Evolutionary conservation across 257 asterid species (phyloP).

Genomic region (Eustoma russellianum): DNA sequence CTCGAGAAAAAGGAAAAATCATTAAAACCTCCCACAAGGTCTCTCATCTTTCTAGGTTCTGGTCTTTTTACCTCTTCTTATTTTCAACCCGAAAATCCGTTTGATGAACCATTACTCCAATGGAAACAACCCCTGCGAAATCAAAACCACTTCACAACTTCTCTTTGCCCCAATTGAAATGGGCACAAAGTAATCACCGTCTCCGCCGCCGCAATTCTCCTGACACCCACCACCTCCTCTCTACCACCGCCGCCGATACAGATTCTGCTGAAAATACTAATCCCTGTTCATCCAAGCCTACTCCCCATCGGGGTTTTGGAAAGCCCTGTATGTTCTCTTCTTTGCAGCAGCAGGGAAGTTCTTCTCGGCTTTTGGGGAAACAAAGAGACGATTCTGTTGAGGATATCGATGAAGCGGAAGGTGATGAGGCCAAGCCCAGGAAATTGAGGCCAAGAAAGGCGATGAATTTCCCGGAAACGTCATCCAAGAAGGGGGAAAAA

Average conservation of each 20-base stretch:
- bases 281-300: neutral
- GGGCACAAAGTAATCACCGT: slow-evolving; percentile 61
- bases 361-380: neutral
- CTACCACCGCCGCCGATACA: slow-evolving; percentile 7
- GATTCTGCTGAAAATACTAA: slow-evolving; percentile 8
- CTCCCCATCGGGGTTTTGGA: neutral
- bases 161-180: slow-evolving; percentile 48
- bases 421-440: slow-evolving; percentile 44
- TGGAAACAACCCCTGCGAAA: slow-evolving; percentile 62
- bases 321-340: slow-evolving; percentile 4
- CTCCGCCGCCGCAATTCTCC: slow-evolving; percentile 51
- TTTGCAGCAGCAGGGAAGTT: neutral
- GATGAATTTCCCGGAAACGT: neutral
- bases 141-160: slow-evolving; percentile 76
- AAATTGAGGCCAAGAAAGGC: slow-evolving; percentile 53
- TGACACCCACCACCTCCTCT: slow-evolving; percentile 15
- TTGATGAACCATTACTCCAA: slow-evolving; percentile 6
- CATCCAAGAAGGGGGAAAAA: slow-evolving; percentile 14
- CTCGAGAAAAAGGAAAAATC: no score
- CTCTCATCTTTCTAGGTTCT: no score
- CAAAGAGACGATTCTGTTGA: slow-evolving; percentile 5
- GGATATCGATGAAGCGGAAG: slow-evolving; percentile 21
- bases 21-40: no score
- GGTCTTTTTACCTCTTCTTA: no score
- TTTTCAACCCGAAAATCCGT: no score